These are phyloP conservation scores for Cladorrhinum sp. DNA, from an alignment of 2,329 filamentous ascomycete genomes.

Conservation along the genomic window DNA sequence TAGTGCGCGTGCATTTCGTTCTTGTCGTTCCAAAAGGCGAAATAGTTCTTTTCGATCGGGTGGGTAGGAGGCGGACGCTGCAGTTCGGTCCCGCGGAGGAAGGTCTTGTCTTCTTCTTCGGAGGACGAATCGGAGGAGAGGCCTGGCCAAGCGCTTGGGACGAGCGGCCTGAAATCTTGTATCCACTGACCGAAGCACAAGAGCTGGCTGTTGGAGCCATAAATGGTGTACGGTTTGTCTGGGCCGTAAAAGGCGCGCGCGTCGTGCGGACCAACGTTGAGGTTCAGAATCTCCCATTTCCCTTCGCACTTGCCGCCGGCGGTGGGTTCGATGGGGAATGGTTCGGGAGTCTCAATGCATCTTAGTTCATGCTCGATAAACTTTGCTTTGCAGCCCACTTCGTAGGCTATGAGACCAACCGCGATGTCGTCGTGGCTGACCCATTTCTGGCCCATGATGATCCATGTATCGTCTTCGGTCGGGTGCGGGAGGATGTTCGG, in stretches of 20 bases:
- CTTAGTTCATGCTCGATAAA: conserved; percentile 42
- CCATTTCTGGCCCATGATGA: conserved; percentile 49
- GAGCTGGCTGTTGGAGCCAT: conserved; percentile 52
- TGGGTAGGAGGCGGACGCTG: conserved; percentile 46
- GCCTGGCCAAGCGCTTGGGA: conserved; percentile 37
- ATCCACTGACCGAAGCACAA: conserved; percentile 58
- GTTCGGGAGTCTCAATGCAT: conserved; percentile 41
- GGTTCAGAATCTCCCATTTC: conserved; percentile 39
- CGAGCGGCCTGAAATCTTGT: conserved; percentile 50
- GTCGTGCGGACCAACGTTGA: conserved; percentile 55
- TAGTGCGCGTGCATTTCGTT: conserved; percentile 51
- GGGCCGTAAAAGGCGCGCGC: conserved; percentile 57
- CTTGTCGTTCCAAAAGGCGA: conserved; percentile 55
- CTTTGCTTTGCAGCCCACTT: conserved; percentile 36
- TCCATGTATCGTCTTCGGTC: conserved; percentile 43
- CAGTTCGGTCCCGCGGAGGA: conserved; percentile 47
- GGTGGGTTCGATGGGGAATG: conserved; percentile 47
- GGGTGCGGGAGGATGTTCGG: conserved; percentile 59
- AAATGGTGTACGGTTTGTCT: conserved; percentile 47
- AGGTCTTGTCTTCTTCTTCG: conserved; percentile 32
- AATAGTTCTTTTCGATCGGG: conserved; percentile 60
- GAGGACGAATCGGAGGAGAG: background rate
- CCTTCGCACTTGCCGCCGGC: conserved; percentile 43
- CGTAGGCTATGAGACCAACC: conserved; percentile 34
- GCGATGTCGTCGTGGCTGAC: conserved; percentile 28